A percentile compares a stretch with the other conserved stretches of the same genome.
phyloP scores from a whole-genome alignment of 805 yeast genomes.

The Suhomyces canberraensis region DNA sequence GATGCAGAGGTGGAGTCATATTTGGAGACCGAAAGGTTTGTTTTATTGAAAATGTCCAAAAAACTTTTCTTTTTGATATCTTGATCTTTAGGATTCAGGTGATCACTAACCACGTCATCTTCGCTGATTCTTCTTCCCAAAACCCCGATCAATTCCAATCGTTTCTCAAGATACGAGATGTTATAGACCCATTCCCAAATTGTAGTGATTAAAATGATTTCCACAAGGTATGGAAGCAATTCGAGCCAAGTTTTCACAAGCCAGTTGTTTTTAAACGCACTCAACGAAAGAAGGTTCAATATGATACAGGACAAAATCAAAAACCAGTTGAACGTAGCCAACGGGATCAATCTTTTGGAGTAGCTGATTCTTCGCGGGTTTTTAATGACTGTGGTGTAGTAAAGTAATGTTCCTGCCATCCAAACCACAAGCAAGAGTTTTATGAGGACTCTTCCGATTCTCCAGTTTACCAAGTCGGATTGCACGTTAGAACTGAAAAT shows the following conservation, averaged over 20 bases:
- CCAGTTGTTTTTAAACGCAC: conserved; percentile 29
- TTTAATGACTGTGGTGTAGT: conserved; percentile 37
- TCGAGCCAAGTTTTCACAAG: conserved; percentile 49
- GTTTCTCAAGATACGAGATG: conserved; percentile 48
- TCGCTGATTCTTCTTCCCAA: conserved; percentile 57
- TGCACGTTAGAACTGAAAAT: conserved; percentile 9
- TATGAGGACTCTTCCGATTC: conserved; percentile 27
- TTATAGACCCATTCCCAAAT: conserved; percentile 68
- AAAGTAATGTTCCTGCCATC: conserved; percentile 32
- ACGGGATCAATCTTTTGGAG: conserved; percentile 43
- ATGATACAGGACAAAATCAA: conserved; percentile 38
- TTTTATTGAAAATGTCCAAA: neutral
- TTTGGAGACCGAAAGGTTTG: neutral
- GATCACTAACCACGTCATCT: conserved; percentile 33
- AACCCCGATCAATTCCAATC: conserved; percentile 52
- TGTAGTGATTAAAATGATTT: conserved; percentile 48
- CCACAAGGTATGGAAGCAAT: conserved; percentile 41
- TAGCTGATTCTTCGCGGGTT: conserved; percentile 41
- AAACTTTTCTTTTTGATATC: neutral
- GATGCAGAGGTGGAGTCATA: conserved; percentile 1
- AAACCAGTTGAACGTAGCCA: conserved; percentile 44
- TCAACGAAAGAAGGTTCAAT: conserved; percentile 22
- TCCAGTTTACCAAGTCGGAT: conserved; percentile 10
- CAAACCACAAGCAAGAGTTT: conserved; percentile 26
- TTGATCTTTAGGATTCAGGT: conserved; percentile 8